Evolutionary conservation across 1,139 yeast species (phyloP), one percentile per base, ranked within the genome.

Genomic region (Lodderomyces margitis): DNA sequence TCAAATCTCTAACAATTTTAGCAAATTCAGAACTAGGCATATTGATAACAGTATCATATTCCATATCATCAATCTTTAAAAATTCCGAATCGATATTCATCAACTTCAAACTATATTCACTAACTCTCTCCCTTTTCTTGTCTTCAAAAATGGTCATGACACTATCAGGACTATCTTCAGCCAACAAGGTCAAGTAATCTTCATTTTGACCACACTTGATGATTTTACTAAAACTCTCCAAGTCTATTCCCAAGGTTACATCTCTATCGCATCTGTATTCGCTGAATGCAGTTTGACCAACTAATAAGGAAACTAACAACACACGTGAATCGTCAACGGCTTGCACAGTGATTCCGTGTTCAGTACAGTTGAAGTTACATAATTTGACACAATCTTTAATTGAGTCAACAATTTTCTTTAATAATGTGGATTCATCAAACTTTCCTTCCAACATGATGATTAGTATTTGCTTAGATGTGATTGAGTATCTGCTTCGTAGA

Each of bases 241-340:
- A 75, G 63, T 92, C 96, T 58, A 92, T 77, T 54, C 99, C 99
- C 51, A 92, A 78, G 9, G 96, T 88, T 56, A 91, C 78, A 55
- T 87, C 89, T 60, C 95, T 84, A 68, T 92, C 99, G 66, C 98
- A 91, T 75, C 99, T 83, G 74, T 87, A 92, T 53, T 86, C 92
- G 46, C 81, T 75, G 70, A 92, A 92, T n/a, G 95, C 94, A 50
- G 87, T 91, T 53, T 83, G 81, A 44, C 95, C 96, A 54, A 92
- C 85, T 57, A 87, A 79, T 54, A 92, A 74, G 11, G 96, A 86
- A 35, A 92, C 96, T 53, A 92, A 76, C 51, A 92, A 80, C 48
- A 92, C 97, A 74, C 97, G 88, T 27, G 98, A 89, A 60, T 89
- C 95, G 67, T 92, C 99, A 55, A 92, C 95, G 17, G 98, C 98